phyloP scores from a whole-genome alignment of 495 filamentous ascomycete genomes.

The Trichocladium antarcticum region DNA sequence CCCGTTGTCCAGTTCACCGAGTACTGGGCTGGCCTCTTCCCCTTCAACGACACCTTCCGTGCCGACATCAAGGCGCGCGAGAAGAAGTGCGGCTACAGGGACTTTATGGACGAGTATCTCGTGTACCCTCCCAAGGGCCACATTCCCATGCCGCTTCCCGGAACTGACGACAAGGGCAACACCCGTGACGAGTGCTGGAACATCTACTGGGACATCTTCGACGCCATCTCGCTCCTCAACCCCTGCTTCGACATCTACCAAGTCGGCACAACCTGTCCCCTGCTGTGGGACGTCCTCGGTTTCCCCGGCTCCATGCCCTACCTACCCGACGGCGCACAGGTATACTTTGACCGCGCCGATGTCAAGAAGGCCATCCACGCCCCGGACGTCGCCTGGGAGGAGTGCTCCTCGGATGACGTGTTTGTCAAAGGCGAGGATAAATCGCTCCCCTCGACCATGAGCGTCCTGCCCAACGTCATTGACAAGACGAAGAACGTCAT shows the following conservation, averaged over 20 bases:
- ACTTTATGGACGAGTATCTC: constrained; percentile 50
- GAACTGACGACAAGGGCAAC: constrained; percentile 13
- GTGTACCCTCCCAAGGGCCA: constrained; percentile 54
- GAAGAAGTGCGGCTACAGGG: constrained; percentile 53
- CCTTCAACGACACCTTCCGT: constrained; percentile 56
- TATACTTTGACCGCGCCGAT: constrained; percentile 71
- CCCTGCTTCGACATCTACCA: constrained; percentile 78
- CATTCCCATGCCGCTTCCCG: constrained; percentile 36
- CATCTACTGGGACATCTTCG: constrained; percentile 44
- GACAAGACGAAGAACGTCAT: constrained; percentile 58
- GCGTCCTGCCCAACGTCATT: constrained; percentile 57
- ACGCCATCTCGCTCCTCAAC: constrained; percentile 50
- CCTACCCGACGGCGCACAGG: constrained; percentile 41
- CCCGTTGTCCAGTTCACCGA: constrained; percentile 52
- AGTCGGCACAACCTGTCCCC: constrained; percentile 61
- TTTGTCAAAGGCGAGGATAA: constrained; percentile 42
- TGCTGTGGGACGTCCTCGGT: constrained; percentile 59
- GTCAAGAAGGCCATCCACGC: constrained; percentile 67
- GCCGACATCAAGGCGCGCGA: constrained; percentile 43
- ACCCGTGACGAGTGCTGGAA: constrained; percentile 20
- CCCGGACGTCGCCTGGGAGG: constrained; percentile 46
- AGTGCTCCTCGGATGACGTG: constrained; percentile 43
- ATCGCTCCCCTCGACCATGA: constrained; percentile 39
- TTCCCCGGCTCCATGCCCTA: constrained; percentile 43
- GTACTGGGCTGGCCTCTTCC: constrained; percentile 49